phyloP scores from a whole-genome alignment of 164 flowering plant genomes.

The Platanus orientalis region DNA sequence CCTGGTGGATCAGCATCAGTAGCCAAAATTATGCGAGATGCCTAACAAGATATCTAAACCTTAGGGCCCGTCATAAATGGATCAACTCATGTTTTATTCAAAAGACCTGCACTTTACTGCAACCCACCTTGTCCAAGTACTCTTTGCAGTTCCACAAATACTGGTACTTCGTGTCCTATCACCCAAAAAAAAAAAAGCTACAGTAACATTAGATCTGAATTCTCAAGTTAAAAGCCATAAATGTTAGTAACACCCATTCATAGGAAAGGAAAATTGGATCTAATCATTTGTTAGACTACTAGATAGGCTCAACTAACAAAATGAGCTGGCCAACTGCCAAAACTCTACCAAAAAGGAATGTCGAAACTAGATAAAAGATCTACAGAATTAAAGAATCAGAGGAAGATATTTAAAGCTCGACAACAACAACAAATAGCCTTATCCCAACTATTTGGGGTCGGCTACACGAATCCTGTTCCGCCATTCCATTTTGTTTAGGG shows the following conservation, averaged over 20 bases:
- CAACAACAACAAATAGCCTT: too few species aligned
- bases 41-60: constrained; percentile 30
- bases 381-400: neutral
- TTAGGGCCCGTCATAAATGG: neutral
- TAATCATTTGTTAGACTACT: neutral
- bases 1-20: constrained; percentile 89
- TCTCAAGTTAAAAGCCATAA: neutral
- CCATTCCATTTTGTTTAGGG: too few species aligned
- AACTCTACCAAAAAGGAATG: neutral
- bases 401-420: too few species aligned
- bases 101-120: too few species aligned
- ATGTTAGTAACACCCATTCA: neutral
- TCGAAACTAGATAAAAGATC: neutral
- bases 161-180: constrained; percentile 83
- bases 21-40: constrained; percentile 84
- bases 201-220: constrained; percentile 16
- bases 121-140: constrained; percentile 61
- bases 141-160: constrained; percentile 93
- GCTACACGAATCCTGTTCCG: too few species aligned
- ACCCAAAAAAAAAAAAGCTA: constrained; percentile 36
- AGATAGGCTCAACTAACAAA: neutral
- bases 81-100: neutral
- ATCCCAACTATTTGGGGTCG: too few species aligned
- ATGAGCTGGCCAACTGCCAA: too few species aligned
- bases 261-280: neutral